Evolutionary conservation across 768 basidiomycete species (phyloP).

Genomic region (Exidia glandulosa): DNA sequence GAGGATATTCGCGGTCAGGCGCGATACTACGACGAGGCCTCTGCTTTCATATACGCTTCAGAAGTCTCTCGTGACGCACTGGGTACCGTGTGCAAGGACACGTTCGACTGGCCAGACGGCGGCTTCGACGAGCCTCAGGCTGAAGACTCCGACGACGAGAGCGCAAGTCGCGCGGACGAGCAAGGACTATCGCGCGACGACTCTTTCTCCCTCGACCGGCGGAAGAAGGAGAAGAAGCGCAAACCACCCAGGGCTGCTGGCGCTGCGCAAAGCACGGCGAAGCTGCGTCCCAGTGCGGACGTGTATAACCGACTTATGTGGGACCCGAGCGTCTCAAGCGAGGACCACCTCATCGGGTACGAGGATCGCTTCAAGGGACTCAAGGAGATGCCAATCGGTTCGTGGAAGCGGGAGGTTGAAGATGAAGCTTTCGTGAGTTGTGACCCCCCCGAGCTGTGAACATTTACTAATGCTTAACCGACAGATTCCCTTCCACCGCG

Average conservation of each 20-base stretch:
- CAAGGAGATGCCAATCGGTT: conserved; percentile 9
- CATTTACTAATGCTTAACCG: neutral
- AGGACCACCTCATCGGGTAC: conserved; percentile 13
- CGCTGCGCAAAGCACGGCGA: no score
- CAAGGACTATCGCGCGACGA: neutral
- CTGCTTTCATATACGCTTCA: conserved; percentile 7
- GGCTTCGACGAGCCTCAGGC: conserved; percentile 6
- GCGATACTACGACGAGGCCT: conserved; percentile 9
- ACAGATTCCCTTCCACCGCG: conserved; percentile 15
- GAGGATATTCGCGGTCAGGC: conserved; percentile 8
- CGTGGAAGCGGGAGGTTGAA: conserved; percentile 15
- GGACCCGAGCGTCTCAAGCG: conserved; percentile 10
- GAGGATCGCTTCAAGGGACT: conserved; percentile 16
- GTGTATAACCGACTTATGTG: conserved; percentile 15
- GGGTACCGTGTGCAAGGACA: conserved; percentile 2
- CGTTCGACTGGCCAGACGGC: conserved; percentile 9
- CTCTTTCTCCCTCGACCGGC: neutral
- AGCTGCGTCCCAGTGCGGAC: conserved; percentile 13
- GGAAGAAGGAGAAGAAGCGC: neutral
- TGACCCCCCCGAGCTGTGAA: neutral
- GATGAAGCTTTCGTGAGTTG: conserved; percentile 14
- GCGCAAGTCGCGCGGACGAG: conserved; percentile 4
- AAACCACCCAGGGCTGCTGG: no score
- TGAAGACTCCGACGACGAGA: conserved; percentile 6
- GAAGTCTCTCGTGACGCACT: neutral